Percentiles rank a stretch among this genome's conserved stretches.
Conservation (phyloP, 2,329 filamentous ascomycete genomes). For the Tolypocladium pustulatum region DNA sequence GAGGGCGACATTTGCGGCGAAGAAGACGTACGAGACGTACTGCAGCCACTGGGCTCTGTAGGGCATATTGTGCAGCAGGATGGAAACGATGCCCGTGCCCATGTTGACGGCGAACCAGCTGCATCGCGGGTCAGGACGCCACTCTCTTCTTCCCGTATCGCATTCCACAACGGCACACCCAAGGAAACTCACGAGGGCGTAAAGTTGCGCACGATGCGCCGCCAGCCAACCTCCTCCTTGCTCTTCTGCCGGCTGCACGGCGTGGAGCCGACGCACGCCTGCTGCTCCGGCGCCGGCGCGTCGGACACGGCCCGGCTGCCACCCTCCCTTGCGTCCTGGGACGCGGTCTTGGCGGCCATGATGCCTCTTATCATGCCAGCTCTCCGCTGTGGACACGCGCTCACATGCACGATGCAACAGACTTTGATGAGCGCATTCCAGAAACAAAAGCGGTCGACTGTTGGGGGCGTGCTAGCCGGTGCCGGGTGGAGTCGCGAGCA, state of each 20-base stretch:
- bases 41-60: conserved; percentile 48
- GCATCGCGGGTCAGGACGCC: neutral
- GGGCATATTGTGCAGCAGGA: conserved; percentile 51
- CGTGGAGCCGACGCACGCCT: neutral
- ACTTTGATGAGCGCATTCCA: neutral
- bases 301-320: neutral
- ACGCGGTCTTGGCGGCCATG: neutral
- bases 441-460: neutral
- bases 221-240: conserved; percentile 25
- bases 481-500: neutral
- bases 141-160: no score
- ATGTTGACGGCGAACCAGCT: conserved; percentile 52
- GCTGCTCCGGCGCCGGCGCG: neutral
- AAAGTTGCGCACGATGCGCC: conserved; percentile 39
- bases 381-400: neutral
- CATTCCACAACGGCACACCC: neutral
- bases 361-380: neutral
- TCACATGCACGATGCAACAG: neutral
- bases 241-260: conserved; percentile 15
- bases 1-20: conserved; percentile 46
- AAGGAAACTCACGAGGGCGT: conserved; percentile 36
- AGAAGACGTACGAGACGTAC: conserved; percentile 50
- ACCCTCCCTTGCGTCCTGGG: neutral
- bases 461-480: neutral
- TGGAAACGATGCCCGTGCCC: conserved; percentile 58